Evolutionary conservation across 345 rosid genomes (phyloP), one percentile per base, ranked within the genome.

Genomic region (Acer campestre): DNA sequence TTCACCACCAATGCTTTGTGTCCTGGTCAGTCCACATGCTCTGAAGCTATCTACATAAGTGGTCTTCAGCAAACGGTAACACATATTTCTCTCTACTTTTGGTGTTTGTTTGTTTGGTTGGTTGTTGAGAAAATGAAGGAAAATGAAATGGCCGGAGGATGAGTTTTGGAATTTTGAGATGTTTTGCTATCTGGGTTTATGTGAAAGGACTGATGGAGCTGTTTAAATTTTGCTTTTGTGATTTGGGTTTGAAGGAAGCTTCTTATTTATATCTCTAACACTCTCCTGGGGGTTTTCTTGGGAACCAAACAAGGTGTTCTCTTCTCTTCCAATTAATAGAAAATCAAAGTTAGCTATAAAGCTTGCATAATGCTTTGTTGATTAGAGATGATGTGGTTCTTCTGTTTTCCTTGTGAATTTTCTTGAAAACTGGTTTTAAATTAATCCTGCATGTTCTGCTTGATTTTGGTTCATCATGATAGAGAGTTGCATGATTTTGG

Each of bases 41-140:
- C 86, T 10, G 71, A 86, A 71, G 88, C 87, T 79, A 86, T 89
- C 66, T 89, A 86, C 72, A 74, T 89, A 63, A 83, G 64, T 38
- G 92, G 92, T 61, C 78, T 89, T 75, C 92, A 86, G 70, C 90
- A 89, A 81, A 86, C 89, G 73, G 92, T 89, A 77, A 42, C 10
- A 42, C 2, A 42, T 0, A 35, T 35, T 35, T 35, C 38, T 35
- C 38, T 35, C 38, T 35, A 35, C 38, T 35, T 42, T 42, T 8
- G 1, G 10, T 42, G 11, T 9, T 42, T 42, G 46, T 42, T 9
- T 42, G 46, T 9, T 9, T 42, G 46, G 8, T 42, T 42, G 46
- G 46, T 42, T 42, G 46, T 7, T 42, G 46, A 42, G 46, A 42
- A 40, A 42, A 42, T 42, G 46, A 42, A 42, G 11, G 9, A 42